These are phyloP conservation scores for Blastomyces silverae DNA, from an alignment of 2,329 filamentous ascomycete species.

Conservation along the genomic window DNA sequence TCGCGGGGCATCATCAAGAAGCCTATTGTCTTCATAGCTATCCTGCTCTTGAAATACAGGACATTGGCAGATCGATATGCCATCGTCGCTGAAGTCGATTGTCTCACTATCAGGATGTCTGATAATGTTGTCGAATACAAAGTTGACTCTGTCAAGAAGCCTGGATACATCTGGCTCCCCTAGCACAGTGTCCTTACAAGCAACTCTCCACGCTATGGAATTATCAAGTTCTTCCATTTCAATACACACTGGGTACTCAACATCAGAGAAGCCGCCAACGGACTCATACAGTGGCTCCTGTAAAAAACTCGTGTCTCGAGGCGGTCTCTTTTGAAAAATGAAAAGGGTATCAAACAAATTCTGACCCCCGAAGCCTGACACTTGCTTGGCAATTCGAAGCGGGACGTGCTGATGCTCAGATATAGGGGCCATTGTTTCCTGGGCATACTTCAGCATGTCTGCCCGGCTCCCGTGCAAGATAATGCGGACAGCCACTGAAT, in stretches of 20 bases:
- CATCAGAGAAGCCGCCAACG: slow-evolving; percentile 56
- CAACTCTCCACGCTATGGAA: slow-evolving; percentile 61
- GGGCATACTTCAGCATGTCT: slow-evolving; percentile 65
- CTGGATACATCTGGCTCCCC: slow-evolving; percentile 41
- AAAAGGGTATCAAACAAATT: slow-evolving; percentile 59
- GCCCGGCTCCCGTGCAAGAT: slow-evolving; percentile 61
- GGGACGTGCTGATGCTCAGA: slow-evolving; percentile 71
- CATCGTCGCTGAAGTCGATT: slow-evolving; percentile 48
- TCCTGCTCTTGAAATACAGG: slow-evolving; percentile 13
- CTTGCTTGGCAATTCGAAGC: slow-evolving; percentile 59
- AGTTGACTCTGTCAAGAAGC: slow-evolving; percentile 56
- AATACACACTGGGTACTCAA: slow-evolving; percentile 75
- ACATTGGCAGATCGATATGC: slow-evolving; percentile 54
- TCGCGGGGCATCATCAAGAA: not conserved
- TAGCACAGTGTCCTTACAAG: slow-evolving; percentile 56
- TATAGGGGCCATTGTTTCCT: slow-evolving; percentile 60
- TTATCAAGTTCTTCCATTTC: slow-evolving; percentile 63
- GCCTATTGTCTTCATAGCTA: slow-evolving; percentile 6
- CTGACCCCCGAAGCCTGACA: slow-evolving; percentile 41
- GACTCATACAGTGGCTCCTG: slow-evolving; percentile 52
- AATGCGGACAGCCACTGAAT: slow-evolving; percentile 69
- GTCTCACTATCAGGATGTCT: slow-evolving; percentile 44
- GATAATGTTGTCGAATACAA: slow-evolving; percentile 53
- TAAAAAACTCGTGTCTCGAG: slow-evolving; percentile 25
- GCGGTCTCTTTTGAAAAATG: slow-evolving; percentile 55